These are phyloP conservation scores for Aspergillus sclerotioniger DNA, from an alignment of 495 filamentous ascomycete genomes.

Conservation along the genomic window DNA sequence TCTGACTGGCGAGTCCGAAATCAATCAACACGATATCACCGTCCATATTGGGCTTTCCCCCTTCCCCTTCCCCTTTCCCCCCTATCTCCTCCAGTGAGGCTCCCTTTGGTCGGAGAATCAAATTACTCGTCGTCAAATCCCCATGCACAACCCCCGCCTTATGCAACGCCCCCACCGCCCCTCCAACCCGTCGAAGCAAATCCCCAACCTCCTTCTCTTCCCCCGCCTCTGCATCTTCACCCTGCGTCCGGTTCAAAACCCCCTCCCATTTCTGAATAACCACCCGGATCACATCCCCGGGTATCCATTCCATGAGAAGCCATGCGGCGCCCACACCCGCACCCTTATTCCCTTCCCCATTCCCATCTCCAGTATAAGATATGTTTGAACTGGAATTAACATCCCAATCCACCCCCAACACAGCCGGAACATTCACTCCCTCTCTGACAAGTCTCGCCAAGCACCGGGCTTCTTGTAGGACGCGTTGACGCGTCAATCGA, in stretches of 20 bases:
- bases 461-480: conserved; percentile 83
- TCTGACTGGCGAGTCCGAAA: conserved; percentile 86
- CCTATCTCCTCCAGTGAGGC: no score
- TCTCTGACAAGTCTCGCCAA: conserved; percentile 71
- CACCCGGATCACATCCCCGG: conserved; percentile 65
- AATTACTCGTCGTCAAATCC: conserved; percentile 95
- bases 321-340: conserved; percentile 55
- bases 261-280: conserved; percentile 64
- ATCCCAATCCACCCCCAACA: conserved; percentile 70
- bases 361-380: no score
- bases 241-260: neutral
- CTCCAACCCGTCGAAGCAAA: conserved; percentile 71
- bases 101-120: conserved; percentile 93
- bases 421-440: conserved; percentile 73
- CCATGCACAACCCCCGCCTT: conserved; percentile 83
- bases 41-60: conserved; percentile 29
- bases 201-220: conserved; percentile 46
- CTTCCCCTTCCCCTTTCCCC: conserved; percentile 27
- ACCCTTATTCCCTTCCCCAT: conserved; percentile 15
- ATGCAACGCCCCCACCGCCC: conserved; percentile 77
- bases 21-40: conserved; percentile 92
- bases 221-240: conserved; percentile 16
- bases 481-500: conserved; percentile 79
- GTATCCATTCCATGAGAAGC: conserved; percentile 89
- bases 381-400: neutral